Evolutionary conservation across 2,329 filamentous ascomycete species (phyloP), one percentile per base, ranked within the genome.

Genomic region (Colletotrichum eremochloae): DNA sequence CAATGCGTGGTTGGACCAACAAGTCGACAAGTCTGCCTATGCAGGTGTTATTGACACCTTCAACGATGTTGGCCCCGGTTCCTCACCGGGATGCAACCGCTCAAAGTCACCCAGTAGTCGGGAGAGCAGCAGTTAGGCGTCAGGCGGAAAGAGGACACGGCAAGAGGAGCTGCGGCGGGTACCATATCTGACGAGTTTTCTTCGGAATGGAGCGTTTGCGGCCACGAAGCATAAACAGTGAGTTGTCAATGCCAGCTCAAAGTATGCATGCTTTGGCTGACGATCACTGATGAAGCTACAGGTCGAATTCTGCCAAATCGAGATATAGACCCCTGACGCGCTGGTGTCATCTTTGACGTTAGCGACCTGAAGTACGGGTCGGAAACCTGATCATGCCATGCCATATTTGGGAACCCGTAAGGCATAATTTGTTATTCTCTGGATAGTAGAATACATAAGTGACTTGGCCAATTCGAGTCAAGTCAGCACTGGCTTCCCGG

Each of bases 171-270:
- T 24, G 8, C 14, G 33, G 50, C 50, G 58, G 42, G 20, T 14
- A 15, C n/a, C 20, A 24, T 31, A 57, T 12, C 2, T 62, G 7
- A 63, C 68, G 29, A 44, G 18, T 9, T 36, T 48, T 7, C 65
- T 72, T n/a, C 60, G 53, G 36, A 44, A 36, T 14, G 58, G 60
- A 3, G 69, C 60, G 8, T 68, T 68, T 20, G 31, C 65, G 58
- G 29, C 48, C 24, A 50, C 44, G 61, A 53, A 68, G 58, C 57
- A 58, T 40, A 61, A 55, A 52, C 53, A 53, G 33, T 55, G 38
- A 40, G 57, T 55, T 46, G 12, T 20, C 44, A 4, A 29, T 20
- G 15, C 36, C 11, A 15, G 1, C 2, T 15, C 36, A 33, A 31
- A 2, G 33, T 14, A n/a, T n/a, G 44, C 44, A n/a, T n/a, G 7